Evolutionary conservation across 2,329 filamentous ascomycete species (phyloP), one percentile per base, ranked within the genome.

Genomic region (Cladobotryum protrusum): DNA sequence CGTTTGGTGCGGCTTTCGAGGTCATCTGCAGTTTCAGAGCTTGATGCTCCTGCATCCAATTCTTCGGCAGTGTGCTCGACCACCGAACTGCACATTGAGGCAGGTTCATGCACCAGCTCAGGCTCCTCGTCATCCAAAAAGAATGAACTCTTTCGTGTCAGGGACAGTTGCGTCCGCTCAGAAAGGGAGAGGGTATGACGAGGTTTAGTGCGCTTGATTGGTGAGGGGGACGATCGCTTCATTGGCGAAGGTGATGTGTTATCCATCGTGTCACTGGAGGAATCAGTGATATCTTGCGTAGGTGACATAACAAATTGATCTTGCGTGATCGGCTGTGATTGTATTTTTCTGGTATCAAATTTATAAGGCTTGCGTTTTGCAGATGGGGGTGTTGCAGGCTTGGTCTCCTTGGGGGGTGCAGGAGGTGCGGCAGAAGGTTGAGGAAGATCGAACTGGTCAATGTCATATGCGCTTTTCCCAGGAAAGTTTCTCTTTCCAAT

Each of bases 141-240:
- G 1, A 59, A 57, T 13, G 61, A 63, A 1, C 81, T 77, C 43
- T 79, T 72, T 3, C 82, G 75, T 1, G 84, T 81, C 83, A 96
- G 92, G 15, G 88, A 90, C 48, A 89, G 76, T 15, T 87, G 82
- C 1, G 91, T 95, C 43, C 90, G 85, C 61, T 95, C 89, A 4
- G 85, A 78, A 0, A 93, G 76, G 0, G 85, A 83, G 8, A 85
- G 67, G 0, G 75, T 77, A 45, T 81, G 79, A 0, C 79, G 73
- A 0, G 71, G 68, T 50, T 72, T 76, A 2, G 56, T 35, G 13
- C 61, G 63, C 57, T 81, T 83, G 40, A 69, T 62, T 0, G 81
- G 81, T 0, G 81, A 83, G 0, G 80, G 79, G 2, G 81, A 82
- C 1, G 72, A 70, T 42, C 72, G 72, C 19, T 74, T 68, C 62